Conservation (phyloP, 1,284 basidiomycete species). For the Ceratobasidium sp. region DNA sequence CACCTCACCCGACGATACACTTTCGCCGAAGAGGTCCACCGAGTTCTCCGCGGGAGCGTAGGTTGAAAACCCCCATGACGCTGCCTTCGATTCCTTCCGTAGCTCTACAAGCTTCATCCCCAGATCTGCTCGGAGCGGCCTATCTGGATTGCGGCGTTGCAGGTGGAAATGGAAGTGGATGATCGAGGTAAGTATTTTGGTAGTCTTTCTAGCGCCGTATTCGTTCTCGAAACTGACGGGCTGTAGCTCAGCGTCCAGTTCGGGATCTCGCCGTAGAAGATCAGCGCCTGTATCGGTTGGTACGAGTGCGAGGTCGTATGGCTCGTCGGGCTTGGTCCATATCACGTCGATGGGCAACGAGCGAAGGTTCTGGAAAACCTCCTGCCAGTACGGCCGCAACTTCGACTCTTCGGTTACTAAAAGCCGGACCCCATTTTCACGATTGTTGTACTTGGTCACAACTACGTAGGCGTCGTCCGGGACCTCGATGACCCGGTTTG, state of each 20-base stretch:
- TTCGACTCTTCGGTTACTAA: constrained; percentile 5
- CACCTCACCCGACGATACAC: constrained; percentile 4
- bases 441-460: constrained; percentile 27
- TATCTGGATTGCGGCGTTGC: constrained; percentile 8
- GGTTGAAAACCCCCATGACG: neutral
- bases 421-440: constrained; percentile 8
- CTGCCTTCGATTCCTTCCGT: neutral
- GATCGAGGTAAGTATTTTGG: constrained; percentile 1
- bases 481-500: neutral
- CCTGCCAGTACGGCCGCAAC: neutral
- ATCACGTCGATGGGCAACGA: neutral
- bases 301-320: constrained; percentile 1
- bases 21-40: constrained; percentile 14
- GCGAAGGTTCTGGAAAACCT: neutral
- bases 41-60: neutral
- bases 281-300: constrained; percentile 1
- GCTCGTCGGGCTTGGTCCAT: constrained; percentile 14
- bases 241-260: neutral
- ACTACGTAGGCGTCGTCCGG: constrained; percentile 22
- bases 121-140: constrained; percentile 5
- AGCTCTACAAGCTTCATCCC: constrained; percentile 18
- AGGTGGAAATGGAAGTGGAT: constrained; percentile 40
- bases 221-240: neutral
- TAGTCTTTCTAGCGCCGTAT: neutral
- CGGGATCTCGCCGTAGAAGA: neutral